Evolutionary conservation across 805 yeast species (phyloP), one percentile per base, ranked within the genome.

Genomic region (Helenozyma baotianmanensis): DNA sequence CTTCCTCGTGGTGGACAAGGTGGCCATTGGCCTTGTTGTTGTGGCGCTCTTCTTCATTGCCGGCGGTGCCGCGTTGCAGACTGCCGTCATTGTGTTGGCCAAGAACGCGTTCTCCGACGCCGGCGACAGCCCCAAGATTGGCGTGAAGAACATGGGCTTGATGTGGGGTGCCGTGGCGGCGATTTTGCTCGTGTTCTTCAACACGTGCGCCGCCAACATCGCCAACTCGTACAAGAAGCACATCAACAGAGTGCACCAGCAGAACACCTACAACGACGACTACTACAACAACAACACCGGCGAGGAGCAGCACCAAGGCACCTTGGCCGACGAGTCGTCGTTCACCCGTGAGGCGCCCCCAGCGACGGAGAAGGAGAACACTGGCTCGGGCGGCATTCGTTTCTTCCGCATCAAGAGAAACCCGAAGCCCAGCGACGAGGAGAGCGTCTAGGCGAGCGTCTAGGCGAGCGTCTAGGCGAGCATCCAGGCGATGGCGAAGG

Each of bases 51-150:
- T 82, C 31, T 74, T 78, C 54, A 60, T 65, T 39, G 63, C 75
- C 23, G 80, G 80, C 30, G 85, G 82, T 34, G 81, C 82, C 27
- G 64, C 84, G 9, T 64, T 81, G 52, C 74, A 78, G 56, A 86
- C 96, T 21, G 92, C 95, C 3, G 83, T 75, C 27, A 58, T 72
- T 40, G 95, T 82, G n/a, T 53, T 83, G 64, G 92, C 85, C 29
- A 80, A 70, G 54, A 68, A 77, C 48, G 80, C 82, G 17, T 89
- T 89, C 72, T 51, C 57, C 24, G 54, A 62, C 39, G 72, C 57
- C 18, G 70, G 63, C 26, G 51, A 65, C 41, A 37, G 44, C 11
- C 68, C 78, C 25, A 62, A 69, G 34, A 42, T 82, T 37, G 85
- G 87, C 40, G 68, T 76, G 21, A 60, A 74, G 29, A 58, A 74